These are phyloP conservation scores for Ciborinia camelliae DNA, from an alignment of 2,329 filamentous ascomycete genomes.

Conservation along the genomic window DNA sequence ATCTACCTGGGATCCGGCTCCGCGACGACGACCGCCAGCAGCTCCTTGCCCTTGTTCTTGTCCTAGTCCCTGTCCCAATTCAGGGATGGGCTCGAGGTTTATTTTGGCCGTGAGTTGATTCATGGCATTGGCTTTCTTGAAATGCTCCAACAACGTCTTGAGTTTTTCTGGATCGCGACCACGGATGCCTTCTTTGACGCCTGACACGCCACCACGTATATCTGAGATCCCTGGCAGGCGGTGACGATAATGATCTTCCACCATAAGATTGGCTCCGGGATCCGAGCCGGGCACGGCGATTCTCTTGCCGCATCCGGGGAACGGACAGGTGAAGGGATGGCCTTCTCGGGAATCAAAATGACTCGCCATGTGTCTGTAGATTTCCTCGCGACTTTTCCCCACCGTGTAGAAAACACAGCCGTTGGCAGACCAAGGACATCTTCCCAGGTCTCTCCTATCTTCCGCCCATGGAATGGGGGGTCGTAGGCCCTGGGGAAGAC, in stretches of 20 bases:
- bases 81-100: not conserved
- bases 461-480: not conserved
- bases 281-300: not conserved
- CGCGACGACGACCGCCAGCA: not conserved
- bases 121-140: slow-evolving; percentile 4
- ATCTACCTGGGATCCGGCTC: not conserved
- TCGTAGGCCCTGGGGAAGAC: not conserved
- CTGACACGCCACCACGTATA: not conserved
- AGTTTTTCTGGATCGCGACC: not conserved
- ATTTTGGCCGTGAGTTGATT: not conserved
- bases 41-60: not conserved
- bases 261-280: not conserved
- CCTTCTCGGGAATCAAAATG: not conserved
- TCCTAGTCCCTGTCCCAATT: not conserved
- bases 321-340: not conserved
- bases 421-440: not conserved
- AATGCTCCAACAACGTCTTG: not conserved
- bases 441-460: not conserved
- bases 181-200: not conserved
- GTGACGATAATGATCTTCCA: slow-evolving; percentile 10
- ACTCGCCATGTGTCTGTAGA: not conserved
- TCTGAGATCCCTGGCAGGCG: not conserved
- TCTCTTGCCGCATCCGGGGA: not conserved
- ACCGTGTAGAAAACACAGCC: not conserved
- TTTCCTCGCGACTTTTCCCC: not conserved